Percentiles rank a stretch among this genome's conserved stretches.
These are phyloP conservation scores for Macrolepiota fuliginosa DNA, from an alignment of 768 basidiomycete species.

Conservation along the genomic window DNA sequence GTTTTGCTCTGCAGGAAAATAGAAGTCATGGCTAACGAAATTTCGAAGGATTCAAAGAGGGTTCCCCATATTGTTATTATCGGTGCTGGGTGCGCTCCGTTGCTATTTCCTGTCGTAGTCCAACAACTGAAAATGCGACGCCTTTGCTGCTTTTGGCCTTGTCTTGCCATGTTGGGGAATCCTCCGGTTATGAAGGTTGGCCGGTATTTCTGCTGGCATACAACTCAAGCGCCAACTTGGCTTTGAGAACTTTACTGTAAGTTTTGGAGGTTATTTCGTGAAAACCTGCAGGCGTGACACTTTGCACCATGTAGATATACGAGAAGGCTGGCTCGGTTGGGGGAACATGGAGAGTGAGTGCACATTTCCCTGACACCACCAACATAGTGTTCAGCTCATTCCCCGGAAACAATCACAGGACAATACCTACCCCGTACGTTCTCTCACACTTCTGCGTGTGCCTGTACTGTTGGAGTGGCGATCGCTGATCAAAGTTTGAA, in stretches of 20 bases:
- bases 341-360: conserved; percentile 56
- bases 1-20: not conserved
- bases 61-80: conserved; percentile 43
- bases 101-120: not conserved
- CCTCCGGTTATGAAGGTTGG: conserved; percentile 28
- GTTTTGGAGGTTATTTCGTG: conserved; percentile 12
- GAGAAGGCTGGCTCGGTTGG: conserved; percentile 46
- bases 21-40: conserved; percentile 14
- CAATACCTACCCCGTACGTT: conserved; percentile 51
- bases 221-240: conserved; percentile 39
- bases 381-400: not conserved
- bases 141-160: not conserved
- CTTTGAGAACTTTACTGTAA: conserved; percentile 48
- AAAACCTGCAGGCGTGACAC: not conserved
- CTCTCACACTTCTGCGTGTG: not conserved
- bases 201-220: conserved; percentile 48
- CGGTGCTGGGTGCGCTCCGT: conserved; percentile 43
- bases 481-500: not conserved
- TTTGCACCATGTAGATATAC: conserved; percentile 37
- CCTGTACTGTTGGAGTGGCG: not conserved
- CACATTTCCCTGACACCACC: not conserved
- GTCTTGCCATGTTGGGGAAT: not conserved
- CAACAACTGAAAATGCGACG: not conserved
- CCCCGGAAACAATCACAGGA: conserved; percentile 33
- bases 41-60: conserved; percentile 20